Conservation (phyloP, 1,139 yeast species). For the Magnusiomyces paraingens region DNA sequence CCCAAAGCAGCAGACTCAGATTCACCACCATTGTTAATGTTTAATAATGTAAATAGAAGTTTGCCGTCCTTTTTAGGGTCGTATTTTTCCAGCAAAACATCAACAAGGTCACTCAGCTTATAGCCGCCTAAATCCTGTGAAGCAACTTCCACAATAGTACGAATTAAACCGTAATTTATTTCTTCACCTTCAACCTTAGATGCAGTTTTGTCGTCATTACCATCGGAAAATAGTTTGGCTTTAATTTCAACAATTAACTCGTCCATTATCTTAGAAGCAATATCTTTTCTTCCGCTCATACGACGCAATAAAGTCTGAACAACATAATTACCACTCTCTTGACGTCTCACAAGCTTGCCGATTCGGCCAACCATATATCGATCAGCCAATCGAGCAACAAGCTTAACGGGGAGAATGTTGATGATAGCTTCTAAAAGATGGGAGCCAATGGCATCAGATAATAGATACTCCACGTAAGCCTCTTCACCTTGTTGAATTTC, state of each 20-base stretch:
- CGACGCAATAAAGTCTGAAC: slow-evolving; percentile 58
- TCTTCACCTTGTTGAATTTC: slow-evolving; percentile 55
- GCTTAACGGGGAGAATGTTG: slow-evolving; percentile 58
- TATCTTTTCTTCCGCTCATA: slow-evolving; percentile 44
- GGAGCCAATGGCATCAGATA: slow-evolving; percentile 85
- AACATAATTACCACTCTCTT: slow-evolving; percentile 75
- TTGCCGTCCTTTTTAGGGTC: slow-evolving; percentile 37
- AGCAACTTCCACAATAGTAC: slow-evolving; percentile 52
- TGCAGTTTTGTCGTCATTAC: background rate
- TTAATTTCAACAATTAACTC: slow-evolving; percentile 43
- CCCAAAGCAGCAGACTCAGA: slow-evolving; percentile 63
- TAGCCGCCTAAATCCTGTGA: slow-evolving; percentile 43
- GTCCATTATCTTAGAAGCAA: slow-evolving; percentile 59
- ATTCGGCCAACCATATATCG: slow-evolving; percentile 70
- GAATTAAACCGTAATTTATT: slow-evolving; percentile 1
- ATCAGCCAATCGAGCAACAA: slow-evolving; percentile 62
- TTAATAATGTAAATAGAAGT: slow-evolving; percentile 55
- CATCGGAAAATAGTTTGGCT: background rate
- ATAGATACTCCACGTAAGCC: slow-evolving; percentile 73
- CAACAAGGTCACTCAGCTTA: slow-evolving; percentile 57
- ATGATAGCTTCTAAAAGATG: slow-evolving; percentile 77
- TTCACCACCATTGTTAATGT: slow-evolving; percentile 38
- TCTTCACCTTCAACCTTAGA: background rate
- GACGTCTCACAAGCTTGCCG: slow-evolving; percentile 61
- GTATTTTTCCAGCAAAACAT: slow-evolving; percentile 52